phyloP scores from a whole-genome alignment of 2,329 filamentous ascomycete genomes.

The Knufia fluminis region DNA sequence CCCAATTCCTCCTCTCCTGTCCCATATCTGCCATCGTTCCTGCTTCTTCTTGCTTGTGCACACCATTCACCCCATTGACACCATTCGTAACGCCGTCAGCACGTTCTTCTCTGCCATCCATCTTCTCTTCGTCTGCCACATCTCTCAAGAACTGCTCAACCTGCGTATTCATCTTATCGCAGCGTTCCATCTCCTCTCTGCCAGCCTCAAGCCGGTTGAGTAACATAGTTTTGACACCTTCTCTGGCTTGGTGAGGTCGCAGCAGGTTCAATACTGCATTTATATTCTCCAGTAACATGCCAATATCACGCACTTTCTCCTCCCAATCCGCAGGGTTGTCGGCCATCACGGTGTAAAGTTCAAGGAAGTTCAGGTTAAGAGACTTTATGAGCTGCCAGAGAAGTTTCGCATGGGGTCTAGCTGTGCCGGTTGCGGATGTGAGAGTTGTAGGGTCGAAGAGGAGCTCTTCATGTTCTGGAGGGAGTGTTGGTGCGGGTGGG shows the following conservation, averaged over 20 bases:
- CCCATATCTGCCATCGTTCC: slow-evolving; percentile 25
- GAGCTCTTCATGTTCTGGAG: slow-evolving; percentile 40
- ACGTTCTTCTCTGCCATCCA: slow-evolving; percentile 15
- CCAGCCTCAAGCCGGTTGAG: slow-evolving; percentile 69
- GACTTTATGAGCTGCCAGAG: slow-evolving; percentile 75
- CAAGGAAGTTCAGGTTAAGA: slow-evolving; percentile 78
- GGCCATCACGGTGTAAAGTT: slow-evolving; percentile 64
- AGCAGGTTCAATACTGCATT: slow-evolving; percentile 93
- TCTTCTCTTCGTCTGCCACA: slow-evolving; percentile 11
- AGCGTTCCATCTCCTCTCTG: slow-evolving; percentile 66
- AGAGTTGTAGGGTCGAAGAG: slow-evolving; percentile 47
- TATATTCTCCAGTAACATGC: slow-evolving; percentile 79
- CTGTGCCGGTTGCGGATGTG: slow-evolving; percentile 33
- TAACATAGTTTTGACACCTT: slow-evolving; percentile 80
- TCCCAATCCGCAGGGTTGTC: slow-evolving; percentile 43
- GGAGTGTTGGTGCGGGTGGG: slow-evolving; percentile 30
- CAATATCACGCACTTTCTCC: slow-evolving; percentile 66
- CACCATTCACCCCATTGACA: slow-evolving; percentile 6
- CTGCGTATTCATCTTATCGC: slow-evolving; percentile 62
- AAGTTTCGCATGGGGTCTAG: slow-evolving; percentile 41
- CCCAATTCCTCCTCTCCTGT: slow-evolving; percentile 31
- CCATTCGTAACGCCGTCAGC: neutral
- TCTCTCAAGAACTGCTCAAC: slow-evolving; percentile 41
- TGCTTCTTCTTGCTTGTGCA: slow-evolving; percentile 2
- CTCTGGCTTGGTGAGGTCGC: slow-evolving; percentile 81